Base-by-base conservation (phyloP, 495 filamentous ascomycete genomes). In the Melanomma pulvis-pyrius region DNA sequence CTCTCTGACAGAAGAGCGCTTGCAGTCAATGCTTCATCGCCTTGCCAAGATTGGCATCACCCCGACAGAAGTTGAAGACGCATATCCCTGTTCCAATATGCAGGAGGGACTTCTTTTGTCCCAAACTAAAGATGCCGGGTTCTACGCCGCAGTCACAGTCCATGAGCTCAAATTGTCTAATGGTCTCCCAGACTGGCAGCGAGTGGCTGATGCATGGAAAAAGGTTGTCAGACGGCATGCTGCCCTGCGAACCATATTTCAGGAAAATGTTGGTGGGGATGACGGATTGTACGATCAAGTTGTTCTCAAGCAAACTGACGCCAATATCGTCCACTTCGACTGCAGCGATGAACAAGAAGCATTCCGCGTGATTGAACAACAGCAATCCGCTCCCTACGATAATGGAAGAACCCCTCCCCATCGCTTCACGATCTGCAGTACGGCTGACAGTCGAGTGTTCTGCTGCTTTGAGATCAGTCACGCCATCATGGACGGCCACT, bases 101-200 rank as follows among this genome's bases (percentile, higher is more conserved):
- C 89, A 92, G 66, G 83, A 90, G 68, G 87, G 83, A 44, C 84
- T 91, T 22, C 70, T 91, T 6, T 81, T 89, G 34, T 86, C 85
- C 51, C 84, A 83, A 11, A 79, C 81, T n/a, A 77, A 84, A 28
- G 77, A 85, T 47, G 80, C 80, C 19, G 83, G 82, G 3, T 79
- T 84, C 52, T 90, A 88, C 68, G 84, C 84, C 21, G 78, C 85
- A 1, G 81, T 86, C 53, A 83, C 80, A 44, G 86, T 85, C 0
- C 87, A 85, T 61, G 83, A 88, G 61, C 79, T 90, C 22, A 80
- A 76, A 9, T 54, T 65, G 12, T 65, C 54, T 3, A 68, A 74
- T 50, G 25, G 21, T 15, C 3, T 22, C 9, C 36, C 46, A 5
- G 75, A 82, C 55, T 52, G 71, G 8, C 67, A 76, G 41, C 63